These are phyloP conservation scores for Breynia disticha DNA, from an alignment of 441 rosid genomes.

Conservation along the genomic window DNA sequence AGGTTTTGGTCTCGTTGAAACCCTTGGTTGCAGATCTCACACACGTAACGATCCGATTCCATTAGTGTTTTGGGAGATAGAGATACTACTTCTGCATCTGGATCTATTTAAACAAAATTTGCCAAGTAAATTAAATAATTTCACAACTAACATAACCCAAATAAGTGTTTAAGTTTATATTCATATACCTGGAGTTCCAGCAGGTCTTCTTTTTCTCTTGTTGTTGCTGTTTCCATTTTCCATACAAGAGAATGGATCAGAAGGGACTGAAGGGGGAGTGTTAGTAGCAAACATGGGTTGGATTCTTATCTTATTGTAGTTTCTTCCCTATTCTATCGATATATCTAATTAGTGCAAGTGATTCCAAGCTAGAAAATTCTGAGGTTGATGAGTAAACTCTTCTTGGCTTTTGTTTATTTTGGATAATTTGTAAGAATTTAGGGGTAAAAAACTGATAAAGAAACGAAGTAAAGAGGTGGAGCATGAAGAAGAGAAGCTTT, in stretches of 20 bases:
- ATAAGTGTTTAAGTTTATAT: neutral
- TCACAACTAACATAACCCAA: neutral
- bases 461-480: neutral
- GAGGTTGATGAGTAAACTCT: too few relatives aligned
- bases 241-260: constrained; percentile 51
- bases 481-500: constrained; percentile 7
- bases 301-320: neutral
- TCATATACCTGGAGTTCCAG: constrained; percentile 78
- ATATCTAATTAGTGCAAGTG: too few relatives aligned
- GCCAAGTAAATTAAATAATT: neutral
- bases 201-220: constrained; percentile 76
- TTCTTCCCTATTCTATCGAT: neutral
- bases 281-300: constrained; percentile 32
- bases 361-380: too few relatives aligned
- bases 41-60: constrained; percentile 88
- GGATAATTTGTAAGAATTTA: neutral
- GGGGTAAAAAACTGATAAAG: neutral
- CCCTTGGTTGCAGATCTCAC: constrained; percentile 99
- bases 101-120: constrained; percentile 35
- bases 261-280: constrained; percentile 33
- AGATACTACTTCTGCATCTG: constrained; percentile 92
- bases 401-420: too few relatives aligned
- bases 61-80: constrained; percentile 79
- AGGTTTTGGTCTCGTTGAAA: constrained; percentile 93
- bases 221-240: constrained; percentile 33